Base-by-base conservation (phyloP, 495 filamentous ascomycete species). In the Lasiosphaeriaceae sp. region DNA sequence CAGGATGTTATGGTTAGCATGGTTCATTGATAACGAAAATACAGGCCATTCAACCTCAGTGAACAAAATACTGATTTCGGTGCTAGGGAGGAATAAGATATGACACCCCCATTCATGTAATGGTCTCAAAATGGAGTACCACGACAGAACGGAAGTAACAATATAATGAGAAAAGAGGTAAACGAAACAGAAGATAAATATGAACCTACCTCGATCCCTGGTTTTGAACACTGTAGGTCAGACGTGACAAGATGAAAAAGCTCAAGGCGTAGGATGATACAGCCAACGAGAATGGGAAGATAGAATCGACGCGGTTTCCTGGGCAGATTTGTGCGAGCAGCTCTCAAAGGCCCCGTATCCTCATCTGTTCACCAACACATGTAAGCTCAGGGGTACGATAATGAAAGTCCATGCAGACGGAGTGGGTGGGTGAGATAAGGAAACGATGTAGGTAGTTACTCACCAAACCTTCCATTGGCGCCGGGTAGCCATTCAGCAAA, bases 401-500 rank as follows among this genome's bases (percentile, higher is more conserved):
- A 31, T 31, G 26, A n/a, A n/a, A n/a, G n/a, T n/a, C n/a, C n/a
- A n/a, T n/a, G n/a, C n/a, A n/a, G n/a, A n/a, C n/a, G n/a, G n/a
- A n/a, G n/a, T n/a, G n/a, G n/a, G n/a, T n/a, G n/a, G n/a, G n/a
- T n/a, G n/a, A n/a, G n/a, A n/a, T n/a, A n/a, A n/a, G n/a, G n/a
- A n/a, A n/a, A n/a, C n/a, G n/a, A n/a, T n/a, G n/a, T n/a, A n/a
- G n/a, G n/a, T n/a, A n/a, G 3, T 31, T 19, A 65, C 67, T 39
- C 56, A 75, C 72, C 73, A 59, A 76, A 80, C 37, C 76, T 65
- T 11, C 75, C 76, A 54, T 77, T 70, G 34, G 71, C 62, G 11
- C 76, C 75, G 7, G 76, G 76, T 17, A 80, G 68, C 74, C 75
- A 77, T 57, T 56, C 53, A 31, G 73, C 65, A 47, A 74, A 71